Percentiles rank a stretch among this genome's conserved stretches.
phyloP scores from a whole-genome alignment of 768 basidiomycete genomes.

The Russula compacta region DNA sequence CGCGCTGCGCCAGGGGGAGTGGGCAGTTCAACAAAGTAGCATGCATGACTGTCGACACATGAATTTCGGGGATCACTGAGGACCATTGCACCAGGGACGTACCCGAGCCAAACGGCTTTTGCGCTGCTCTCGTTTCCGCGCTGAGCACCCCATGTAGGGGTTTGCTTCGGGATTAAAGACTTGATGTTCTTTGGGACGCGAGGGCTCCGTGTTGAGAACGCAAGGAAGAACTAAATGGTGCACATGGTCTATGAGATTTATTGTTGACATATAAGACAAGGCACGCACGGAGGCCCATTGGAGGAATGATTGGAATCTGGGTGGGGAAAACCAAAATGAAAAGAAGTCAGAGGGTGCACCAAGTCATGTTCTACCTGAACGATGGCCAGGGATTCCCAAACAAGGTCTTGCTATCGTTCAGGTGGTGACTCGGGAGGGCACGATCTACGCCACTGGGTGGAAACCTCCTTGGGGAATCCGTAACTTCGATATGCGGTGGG shows the following conservation, averaged over 20 bases:
- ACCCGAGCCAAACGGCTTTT: slow-evolving; percentile 20
- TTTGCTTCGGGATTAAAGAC: slow-evolving; percentile 15
- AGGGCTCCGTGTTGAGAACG: background rate
- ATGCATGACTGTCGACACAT: slow-evolving; percentile 27
- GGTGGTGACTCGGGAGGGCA: slow-evolving; percentile 13
- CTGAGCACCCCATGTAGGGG: slow-evolving; percentile 9
- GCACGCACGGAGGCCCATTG: slow-evolving; percentile 16
- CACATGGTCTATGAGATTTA: background rate
- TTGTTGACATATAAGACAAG: background rate
- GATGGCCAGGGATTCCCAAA: slow-evolving; percentile 20
- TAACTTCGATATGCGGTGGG: slow-evolving; percentile 13
- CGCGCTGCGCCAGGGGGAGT: slow-evolving; percentile 26
- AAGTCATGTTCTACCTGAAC: slow-evolving; percentile 10
- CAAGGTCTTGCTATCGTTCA: slow-evolving; percentile 8
- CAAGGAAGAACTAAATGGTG: slow-evolving; percentile 1
- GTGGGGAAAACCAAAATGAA: background rate
- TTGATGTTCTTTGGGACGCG: slow-evolving; percentile 12
- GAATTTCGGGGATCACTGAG: background rate
- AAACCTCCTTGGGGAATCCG: slow-evolving; percentile 14
- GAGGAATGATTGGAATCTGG: slow-evolving; percentile 9
- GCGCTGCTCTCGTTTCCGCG: slow-evolving; percentile 6
- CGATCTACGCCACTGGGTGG: background rate
- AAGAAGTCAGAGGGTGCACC: too few relatives aligned
- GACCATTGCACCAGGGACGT: background rate
- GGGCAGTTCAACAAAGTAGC: slow-evolving; percentile 33